These are phyloP conservation scores for Danielozyma ontarioensis DNA, from an alignment of 805 yeast genomes.

Conservation along the genomic window DNA sequence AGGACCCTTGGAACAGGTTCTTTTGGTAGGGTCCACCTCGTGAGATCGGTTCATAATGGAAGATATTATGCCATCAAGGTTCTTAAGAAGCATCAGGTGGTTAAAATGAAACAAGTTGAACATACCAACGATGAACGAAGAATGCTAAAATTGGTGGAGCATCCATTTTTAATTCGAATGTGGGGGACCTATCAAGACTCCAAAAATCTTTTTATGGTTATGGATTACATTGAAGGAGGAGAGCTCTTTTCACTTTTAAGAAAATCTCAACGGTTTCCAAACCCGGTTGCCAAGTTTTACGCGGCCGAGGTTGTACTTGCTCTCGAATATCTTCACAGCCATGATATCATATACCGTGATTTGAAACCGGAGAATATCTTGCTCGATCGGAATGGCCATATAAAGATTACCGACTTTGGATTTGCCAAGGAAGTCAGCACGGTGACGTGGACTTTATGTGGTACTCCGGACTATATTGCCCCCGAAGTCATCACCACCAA, in stretches of 20 bases:
- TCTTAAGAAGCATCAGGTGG: slow-evolving; percentile 51
- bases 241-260: slow-evolving; percentile 52
- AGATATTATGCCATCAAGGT: slow-evolving; percentile 58
- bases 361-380: slow-evolving; percentile 58
- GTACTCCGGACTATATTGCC: slow-evolving; percentile 62
- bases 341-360: slow-evolving; percentile 56
- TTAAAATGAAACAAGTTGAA: slow-evolving; percentile 59
- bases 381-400: slow-evolving; percentile 55
- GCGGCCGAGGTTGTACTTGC: slow-evolving; percentile 60
- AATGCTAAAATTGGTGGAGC: slow-evolving; percentile 53
- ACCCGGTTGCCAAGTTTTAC: slow-evolving; percentile 59
- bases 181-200: slow-evolving; percentile 66
- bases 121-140: slow-evolving; percentile 61
- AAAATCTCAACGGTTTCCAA: slow-evolving; percentile 55
- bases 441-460: slow-evolving; percentile 58
- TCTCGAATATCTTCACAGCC: slow-evolving; percentile 53
- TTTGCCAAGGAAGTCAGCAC: slow-evolving; percentile 59
- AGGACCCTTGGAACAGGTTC: slow-evolving; percentile 59
- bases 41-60: slow-evolving; percentile 53
- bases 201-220: slow-evolving; percentile 53
- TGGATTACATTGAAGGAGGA: slow-evolving; percentile 65
- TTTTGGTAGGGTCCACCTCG: slow-evolving; percentile 57
- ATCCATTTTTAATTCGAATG: slow-evolving; percentile 57
- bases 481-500: slow-evolving; percentile 63
- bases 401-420: slow-evolving; percentile 58